Evolutionary conservation across 2,329 filamentous ascomycete genomes (phyloP).

Genomic region (Anthostomella pinea): DNA sequence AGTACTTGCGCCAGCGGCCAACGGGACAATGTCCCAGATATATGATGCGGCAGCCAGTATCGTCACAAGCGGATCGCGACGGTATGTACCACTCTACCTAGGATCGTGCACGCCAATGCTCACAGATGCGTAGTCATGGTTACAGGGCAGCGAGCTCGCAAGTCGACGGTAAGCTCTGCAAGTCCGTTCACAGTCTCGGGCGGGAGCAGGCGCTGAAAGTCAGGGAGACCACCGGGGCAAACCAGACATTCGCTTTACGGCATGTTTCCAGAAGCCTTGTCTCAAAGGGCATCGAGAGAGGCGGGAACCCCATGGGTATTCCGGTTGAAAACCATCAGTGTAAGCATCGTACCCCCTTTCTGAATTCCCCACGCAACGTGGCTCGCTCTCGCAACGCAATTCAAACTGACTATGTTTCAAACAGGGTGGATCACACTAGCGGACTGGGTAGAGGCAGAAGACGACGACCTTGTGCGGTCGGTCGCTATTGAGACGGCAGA

Average conservation of each 20-base stretch:
- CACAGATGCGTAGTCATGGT: conserved; percentile 19
- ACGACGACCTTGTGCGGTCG: conserved; percentile 14
- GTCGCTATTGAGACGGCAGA: conserved; percentile 11
- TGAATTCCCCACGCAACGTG: no score
- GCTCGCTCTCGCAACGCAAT: no score
- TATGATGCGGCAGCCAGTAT: no score
- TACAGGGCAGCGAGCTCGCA: conserved; percentile 17
- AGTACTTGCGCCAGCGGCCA: not conserved
- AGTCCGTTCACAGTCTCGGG: conserved; percentile 22
- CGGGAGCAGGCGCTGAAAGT: conserved; percentile 11
- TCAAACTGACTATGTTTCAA: no score
- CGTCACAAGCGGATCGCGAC: no score
- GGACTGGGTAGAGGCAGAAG: conserved; percentile 14
- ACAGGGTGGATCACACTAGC: conserved; percentile 19
- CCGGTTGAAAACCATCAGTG: conserved; percentile 10
- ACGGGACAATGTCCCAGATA: no score
- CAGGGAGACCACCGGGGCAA: conserved; percentile 14
- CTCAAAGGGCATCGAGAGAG: conserved; percentile 5
- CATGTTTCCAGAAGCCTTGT: not conserved
- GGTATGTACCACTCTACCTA: no score
- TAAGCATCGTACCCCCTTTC: no score
- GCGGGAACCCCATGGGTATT: conserved; percentile 17
- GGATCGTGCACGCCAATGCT: no score
- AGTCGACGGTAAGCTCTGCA: conserved; percentile 22
- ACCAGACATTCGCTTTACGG: conserved; percentile 16